Percentiles rank a stretch among this genome's conserved stretches.
phyloP scores from a whole-genome alignment of 352 stramenopile genomes.

The Pythium aristosporum region DNA sequence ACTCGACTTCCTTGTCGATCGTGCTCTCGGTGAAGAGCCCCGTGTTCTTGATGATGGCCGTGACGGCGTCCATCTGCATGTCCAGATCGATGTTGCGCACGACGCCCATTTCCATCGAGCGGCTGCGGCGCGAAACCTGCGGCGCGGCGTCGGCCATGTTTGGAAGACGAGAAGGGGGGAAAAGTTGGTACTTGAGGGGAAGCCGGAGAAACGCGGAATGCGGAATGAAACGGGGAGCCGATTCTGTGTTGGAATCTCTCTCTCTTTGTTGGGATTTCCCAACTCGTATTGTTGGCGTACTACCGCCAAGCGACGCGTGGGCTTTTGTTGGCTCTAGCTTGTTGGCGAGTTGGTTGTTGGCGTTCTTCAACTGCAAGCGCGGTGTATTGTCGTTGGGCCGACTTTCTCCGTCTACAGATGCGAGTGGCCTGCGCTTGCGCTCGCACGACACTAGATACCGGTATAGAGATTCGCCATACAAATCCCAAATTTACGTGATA shows the following conservation, averaged over 20 bases:
- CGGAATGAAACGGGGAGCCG: not conserved
- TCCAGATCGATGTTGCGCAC: conserved; percentile 51
- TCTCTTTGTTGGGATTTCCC: not conserved
- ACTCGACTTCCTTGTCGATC: conserved; percentile 71
- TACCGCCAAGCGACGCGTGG: conserved; percentile 3
- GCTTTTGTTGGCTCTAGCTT: conserved; percentile 12
- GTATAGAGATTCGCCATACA: conserved; percentile 13
- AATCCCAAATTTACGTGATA: not conserved
- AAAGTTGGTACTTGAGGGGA: conserved; percentile 3
- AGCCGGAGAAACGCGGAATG: conserved; percentile 19
- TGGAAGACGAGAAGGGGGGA: not conserved
- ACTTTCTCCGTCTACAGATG: conserved; percentile 26
- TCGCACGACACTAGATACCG: conserved; percentile 10
- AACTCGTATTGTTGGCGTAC: not conserved
- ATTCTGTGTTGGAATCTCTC: not conserved
- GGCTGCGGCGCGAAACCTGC: conserved; percentile 37
- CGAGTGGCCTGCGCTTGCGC: conserved; percentile 11
- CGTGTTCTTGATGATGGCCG: conserved; percentile 46
- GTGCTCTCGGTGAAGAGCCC: conserved; percentile 61
- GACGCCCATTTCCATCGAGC: conserved; percentile 65
- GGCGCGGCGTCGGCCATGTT: conserved; percentile 35
- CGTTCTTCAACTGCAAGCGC: conserved; percentile 24
- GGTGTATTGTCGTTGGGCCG: conserved; percentile 2
- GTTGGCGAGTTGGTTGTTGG: conserved; percentile 3
- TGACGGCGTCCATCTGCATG: conserved; percentile 70